Evolutionary conservation across 805 yeast genomes (phyloP), one percentile per base, ranked within the genome.

Genomic region (Kluyveromyces dobzhanskii): DNA sequence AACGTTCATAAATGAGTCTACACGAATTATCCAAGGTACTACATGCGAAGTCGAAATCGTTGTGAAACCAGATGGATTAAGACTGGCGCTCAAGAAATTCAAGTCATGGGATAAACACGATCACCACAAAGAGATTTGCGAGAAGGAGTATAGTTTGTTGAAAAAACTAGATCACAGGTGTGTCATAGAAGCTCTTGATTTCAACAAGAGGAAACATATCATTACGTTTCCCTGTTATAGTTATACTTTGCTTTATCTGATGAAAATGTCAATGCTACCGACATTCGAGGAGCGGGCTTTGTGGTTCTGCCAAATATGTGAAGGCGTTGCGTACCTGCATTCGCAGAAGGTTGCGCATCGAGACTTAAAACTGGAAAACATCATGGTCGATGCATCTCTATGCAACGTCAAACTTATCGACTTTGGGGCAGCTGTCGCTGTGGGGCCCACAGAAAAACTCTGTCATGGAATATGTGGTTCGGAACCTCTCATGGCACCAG

Each of bases 381-480:
- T 97, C 58, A 95, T 88, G 34, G 92, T 90, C 18, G 74, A 74
- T 24, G 69, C 70, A 16, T 60, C 62, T 3, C 59, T 73, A 17
- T 97, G 97, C 1, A 72, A 84, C 9, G 68, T 90, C 38, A 90
- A 90, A 61, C 60, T 90, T 39, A 85, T 90, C 46, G 98, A 90
- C 63, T 90, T 88, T 62, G 98, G 98, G 4, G 80, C 94, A 3
- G 92, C 97, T 0, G 84, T 82, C 16, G 43, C 77, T 73, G 82
- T 84, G 17, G 87, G 85, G 65, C 71, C 78, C 44, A 75, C 72
- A 37, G 57, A 61, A 4, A 74, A 70, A 39, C 70, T 76, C 18
- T 87, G 95, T 0, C 70, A 74, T 31, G 97, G 97, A n/a, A 74
- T 90, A 14, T 94, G 88, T 9, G 98, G 98, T n/a, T 83, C 95